Evolutionary conservation across 495 filamentous ascomycete genomes (phyloP).

Genomic region (Aspergillus panamensis): DNA sequence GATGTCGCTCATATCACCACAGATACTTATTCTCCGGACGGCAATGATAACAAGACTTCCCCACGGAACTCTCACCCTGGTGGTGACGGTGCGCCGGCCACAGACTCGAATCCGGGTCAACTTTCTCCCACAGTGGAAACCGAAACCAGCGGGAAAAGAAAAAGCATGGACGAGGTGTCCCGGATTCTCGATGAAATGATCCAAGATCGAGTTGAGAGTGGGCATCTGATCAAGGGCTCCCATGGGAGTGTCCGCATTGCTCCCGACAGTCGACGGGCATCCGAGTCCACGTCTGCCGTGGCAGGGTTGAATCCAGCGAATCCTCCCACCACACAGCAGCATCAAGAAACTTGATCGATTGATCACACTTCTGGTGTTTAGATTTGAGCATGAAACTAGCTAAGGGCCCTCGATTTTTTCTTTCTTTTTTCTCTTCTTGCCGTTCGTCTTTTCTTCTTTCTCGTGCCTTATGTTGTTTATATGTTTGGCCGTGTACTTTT

Average conservation of each 20-base stretch:
- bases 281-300: slow-evolving; percentile 30
- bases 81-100: slow-evolving; percentile 2
- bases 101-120: slow-evolving; percentile 14
- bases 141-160: slow-evolving; percentile 51
- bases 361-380: too few relatives aligned
- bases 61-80: slow-evolving; percentile 12
- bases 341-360: too few relatives aligned
- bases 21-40: slow-evolving; percentile 37
- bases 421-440: slow-evolving; percentile 3
- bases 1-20: slow-evolving; percentile 70
- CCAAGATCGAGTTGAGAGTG: slow-evolving; percentile 72
- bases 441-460: background rate
- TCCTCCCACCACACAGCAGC: background rate
- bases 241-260: slow-evolving; percentile 54
- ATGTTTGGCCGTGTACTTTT: slow-evolving; percentile 15
- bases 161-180: slow-evolving; percentile 84
- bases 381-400: too few relatives aligned
- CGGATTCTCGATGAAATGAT: slow-evolving; percentile 94
- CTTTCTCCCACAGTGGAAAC: slow-evolving; percentile 26
- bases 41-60: slow-evolving; percentile 32
- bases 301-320: slow-evolving; percentile 24
- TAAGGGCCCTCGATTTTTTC: too few relatives aligned
- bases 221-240: slow-evolving; percentile 56
- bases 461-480: slow-evolving; percentile 8
- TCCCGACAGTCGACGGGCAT: slow-evolving; percentile 35